phyloP scores from a whole-genome alignment of 371 early-diverging fungal genomes.

The Amoeboaphelidium occidentale region DNA sequence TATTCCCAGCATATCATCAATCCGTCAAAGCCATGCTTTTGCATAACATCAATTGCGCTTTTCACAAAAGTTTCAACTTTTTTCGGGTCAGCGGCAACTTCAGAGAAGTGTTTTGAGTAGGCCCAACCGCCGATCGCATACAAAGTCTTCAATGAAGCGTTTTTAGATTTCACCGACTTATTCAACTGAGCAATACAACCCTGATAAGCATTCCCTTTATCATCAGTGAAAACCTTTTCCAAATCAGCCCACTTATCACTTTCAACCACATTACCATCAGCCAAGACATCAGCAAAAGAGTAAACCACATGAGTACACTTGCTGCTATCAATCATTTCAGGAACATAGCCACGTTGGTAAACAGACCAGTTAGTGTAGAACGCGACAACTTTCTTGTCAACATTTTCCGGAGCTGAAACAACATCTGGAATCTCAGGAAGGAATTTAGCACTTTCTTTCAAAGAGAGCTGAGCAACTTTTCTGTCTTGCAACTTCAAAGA shows the following conservation, averaged over 20 bases:
- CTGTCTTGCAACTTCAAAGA: no score
- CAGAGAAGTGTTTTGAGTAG: not conserved
- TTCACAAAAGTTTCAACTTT: not conserved
- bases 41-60: not conserved
- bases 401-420: no score
- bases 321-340: not conserved
- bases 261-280: not conserved
- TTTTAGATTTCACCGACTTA: not conserved
- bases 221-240: not conserved
- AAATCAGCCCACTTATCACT: not conserved
- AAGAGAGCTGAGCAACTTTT: no score
- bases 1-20: not conserved
- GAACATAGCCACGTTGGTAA: not conserved
- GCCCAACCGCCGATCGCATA: not conserved
- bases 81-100: not conserved
- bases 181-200: not conserved
- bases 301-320: not conserved
- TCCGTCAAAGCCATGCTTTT: not conserved
- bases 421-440: no score
- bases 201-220: not conserved
- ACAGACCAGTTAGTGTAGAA: not conserved
- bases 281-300: not conserved
- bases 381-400: no score
- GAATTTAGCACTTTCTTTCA: no score
- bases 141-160: not conserved